Base-by-base conservation (phyloP, 2,329 filamentous ascomycete genomes). In the Daldinia sp. region DNA sequence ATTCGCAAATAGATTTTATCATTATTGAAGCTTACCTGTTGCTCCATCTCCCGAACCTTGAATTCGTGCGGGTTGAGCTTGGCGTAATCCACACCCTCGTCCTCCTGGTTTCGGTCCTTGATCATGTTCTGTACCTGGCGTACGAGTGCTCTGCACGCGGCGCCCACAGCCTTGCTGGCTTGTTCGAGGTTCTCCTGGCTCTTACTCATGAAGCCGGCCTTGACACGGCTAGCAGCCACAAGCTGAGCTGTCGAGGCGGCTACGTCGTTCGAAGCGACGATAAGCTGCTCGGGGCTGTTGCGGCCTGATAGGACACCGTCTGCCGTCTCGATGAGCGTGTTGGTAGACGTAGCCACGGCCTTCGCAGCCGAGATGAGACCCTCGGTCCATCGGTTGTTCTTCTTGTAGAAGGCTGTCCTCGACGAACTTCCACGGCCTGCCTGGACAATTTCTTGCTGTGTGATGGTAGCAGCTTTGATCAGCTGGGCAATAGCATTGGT, bases 301-400 rank as follows among this genome's bases (percentile, higher is more conserved):
- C 95, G 92, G 58, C 92, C 92, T 1, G 91, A 94, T 63, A 99
- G 90, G 42, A 99, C 96, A 20, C 95, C 96, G 77, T 99, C 96
- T 0, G 96, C 96, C 6, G 96, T 99, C 85, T 99, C 96, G 77
- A 99, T 99, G 73, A 99, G 88, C 46, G 91, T 96, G 82, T 98
- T 98, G 10, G 96, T 99, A 15, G 94, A 97, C 1, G 88, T 88
- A 2, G 96, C 96, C 18, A 99, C 96, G 0, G 96, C 96, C 83
- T 99, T 99, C 72, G 96, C 95, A 0, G 96, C 96, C 41, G 93
- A 97, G 78, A 99, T 98, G 68, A 99, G 89, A 54, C 96, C 96
- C 78, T 99, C 96, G 0, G 96, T 99, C 96, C 96, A 99, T 59
- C 96, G 89, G 83, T 98, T 99, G 87, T 99, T 98, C 86, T 98